A percentile compares a stretch with the other conserved stretches of the same genome.
Evolutionary conservation across 129 eudicot species (phyloP).

Genomic region (carrot (Daucus carota)): DNA sequence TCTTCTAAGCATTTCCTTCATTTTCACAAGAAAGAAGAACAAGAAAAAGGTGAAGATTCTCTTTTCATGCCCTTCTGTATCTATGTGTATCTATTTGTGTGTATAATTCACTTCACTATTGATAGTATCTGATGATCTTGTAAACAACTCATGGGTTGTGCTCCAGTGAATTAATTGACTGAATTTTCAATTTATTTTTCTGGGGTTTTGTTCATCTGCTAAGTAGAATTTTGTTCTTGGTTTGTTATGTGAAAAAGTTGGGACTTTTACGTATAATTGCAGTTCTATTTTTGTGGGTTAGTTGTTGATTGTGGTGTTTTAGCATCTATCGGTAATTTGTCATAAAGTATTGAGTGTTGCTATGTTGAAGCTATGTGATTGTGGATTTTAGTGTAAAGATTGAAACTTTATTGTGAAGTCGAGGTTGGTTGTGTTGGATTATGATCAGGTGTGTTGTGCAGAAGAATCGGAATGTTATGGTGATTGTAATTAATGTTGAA

Average conservation of each 20-base stretch:
- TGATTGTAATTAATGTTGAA: neutral
- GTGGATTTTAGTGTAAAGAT: neutral
- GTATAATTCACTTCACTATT: neutral
- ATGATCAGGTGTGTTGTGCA: neutral
- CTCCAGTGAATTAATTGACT: neutral
- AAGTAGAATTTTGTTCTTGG: neutral
- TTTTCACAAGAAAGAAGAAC: neutral
- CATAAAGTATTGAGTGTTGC: neutral
- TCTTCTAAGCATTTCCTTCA: neutral
- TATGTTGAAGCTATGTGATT: neutral
- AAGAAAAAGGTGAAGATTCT: conserved; percentile 1
- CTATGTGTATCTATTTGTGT: neutral
- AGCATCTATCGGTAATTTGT: neutral
- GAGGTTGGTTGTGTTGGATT: neutral
- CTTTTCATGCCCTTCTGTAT: neutral
- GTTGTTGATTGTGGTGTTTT: neutral
- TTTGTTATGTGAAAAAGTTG: neutral
- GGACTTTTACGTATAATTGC: neutral
- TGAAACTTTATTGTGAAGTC: neutral
- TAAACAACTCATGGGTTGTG: neutral
- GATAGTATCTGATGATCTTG: neutral
- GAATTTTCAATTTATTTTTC: neutral
- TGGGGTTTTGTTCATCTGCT: neutral
- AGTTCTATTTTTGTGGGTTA: neutral
- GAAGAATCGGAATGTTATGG: neutral